phyloP scores from a whole-genome alignment of 2,329 filamentous ascomycete species.

The Stachybotrys elegans region DNA sequence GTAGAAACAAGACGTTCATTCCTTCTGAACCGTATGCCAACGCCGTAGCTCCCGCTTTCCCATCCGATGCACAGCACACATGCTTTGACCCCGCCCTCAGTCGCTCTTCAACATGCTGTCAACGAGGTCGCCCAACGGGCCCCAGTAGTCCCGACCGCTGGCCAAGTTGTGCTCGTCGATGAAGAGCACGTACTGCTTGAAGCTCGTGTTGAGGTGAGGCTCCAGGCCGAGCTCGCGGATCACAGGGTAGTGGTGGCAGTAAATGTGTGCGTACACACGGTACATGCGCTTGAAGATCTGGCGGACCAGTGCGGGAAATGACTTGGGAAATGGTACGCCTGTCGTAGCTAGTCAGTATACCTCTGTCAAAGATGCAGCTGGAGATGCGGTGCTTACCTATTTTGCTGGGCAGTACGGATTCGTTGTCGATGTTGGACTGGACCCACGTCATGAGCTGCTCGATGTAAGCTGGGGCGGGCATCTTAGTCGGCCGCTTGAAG shows the following conservation, averaged over 20 bases:
- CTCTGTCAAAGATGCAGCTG: conserved; percentile 1
- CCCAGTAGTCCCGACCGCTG: conserved; percentile 95
- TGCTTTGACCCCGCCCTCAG: conserved; percentile 32
- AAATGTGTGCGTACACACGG: conserved; percentile 97
- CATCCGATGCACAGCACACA: conserved; percentile 7
- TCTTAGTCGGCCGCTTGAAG: conserved; percentile 95
- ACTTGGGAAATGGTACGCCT: conserved; percentile 92
- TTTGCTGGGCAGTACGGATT: conserved; percentile 88
- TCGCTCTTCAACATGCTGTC: conserved; percentile 97
- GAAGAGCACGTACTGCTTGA: conserved; percentile 99
- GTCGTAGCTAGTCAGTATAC: conserved; percentile 11
- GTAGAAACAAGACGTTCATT: too few relatives aligned
- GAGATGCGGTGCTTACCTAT: conserved; percentile 55
- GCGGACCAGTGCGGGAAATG: conserved; percentile 80
- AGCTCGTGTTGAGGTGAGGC: conserved; percentile 96
- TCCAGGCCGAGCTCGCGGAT: conserved; percentile 92
- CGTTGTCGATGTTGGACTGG: conserved; percentile 91
- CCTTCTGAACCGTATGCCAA: conserved; percentile 10
- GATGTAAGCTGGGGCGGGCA: conserved; percentile 95
- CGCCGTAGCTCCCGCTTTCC: conserved; percentile 14
- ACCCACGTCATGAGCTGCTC: conserved; percentile 98
- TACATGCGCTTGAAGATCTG: conserved; percentile 99
- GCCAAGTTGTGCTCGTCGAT: conserved; percentile 93
- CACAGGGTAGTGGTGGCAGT: conserved; percentile 98
- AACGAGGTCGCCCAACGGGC: conserved; percentile 88